Conservation (phyloP, 2,329 filamentous ascomycete genomes). For the Chaetomium olivaceum region DNA sequence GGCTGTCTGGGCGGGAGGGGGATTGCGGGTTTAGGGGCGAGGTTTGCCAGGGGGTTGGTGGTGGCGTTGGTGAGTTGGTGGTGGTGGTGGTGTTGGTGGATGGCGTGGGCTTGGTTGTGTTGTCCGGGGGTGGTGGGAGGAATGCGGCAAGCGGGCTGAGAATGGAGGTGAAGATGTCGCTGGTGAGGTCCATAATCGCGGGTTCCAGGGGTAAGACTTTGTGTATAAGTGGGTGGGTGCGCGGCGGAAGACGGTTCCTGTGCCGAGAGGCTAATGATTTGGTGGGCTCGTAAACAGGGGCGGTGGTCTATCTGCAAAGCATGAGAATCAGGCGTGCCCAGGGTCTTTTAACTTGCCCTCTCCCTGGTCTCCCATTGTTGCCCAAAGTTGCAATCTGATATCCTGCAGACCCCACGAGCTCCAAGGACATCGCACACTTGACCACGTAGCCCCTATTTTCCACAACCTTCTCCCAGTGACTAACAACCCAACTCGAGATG, state of each 20-base stretch:
- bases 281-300: background rate
- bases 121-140: background rate
- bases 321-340: background rate
- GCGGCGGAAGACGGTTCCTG: background rate
- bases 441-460: background rate
- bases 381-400: background rate
- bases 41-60: constrained; percentile 15
- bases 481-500: background rate
- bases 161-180: constrained; percentile 26
- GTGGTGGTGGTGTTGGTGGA: background rate
- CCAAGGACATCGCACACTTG: background rate
- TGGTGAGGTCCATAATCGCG: constrained; percentile 30
- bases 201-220: background rate
- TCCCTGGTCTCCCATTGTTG: background rate
- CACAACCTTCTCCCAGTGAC: background rate
- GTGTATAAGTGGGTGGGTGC: background rate
- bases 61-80: background rate
- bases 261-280: background rate
- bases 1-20: constrained; percentile 22
- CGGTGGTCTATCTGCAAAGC: background rate
- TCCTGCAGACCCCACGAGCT: background rate
- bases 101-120: background rate
- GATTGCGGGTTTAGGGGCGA: constrained; percentile 19
- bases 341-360: background rate
- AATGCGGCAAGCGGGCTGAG: constrained; percentile 31